Evolutionary conservation across 129 eudicot species (phyloP).

Genomic region (Flaveria brownii): DNA sequence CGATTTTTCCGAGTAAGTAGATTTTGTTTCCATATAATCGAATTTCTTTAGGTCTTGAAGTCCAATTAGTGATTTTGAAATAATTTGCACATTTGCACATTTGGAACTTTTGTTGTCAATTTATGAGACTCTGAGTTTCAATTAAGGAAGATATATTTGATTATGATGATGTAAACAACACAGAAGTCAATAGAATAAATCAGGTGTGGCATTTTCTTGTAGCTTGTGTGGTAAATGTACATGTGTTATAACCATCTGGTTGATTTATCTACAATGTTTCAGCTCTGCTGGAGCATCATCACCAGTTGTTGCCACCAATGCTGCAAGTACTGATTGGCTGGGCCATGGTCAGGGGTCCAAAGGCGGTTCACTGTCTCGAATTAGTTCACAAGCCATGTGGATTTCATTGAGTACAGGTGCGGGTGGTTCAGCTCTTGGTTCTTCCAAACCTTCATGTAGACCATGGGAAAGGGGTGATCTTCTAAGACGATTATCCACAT

Average conservation of each 20-base stretch:
- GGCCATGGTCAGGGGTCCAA: slow-evolving; percentile 86
- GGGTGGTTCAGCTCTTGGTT: slow-evolving; percentile 88
- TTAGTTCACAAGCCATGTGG: slow-evolving; percentile 70
- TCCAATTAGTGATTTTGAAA: slow-evolving; percentile 1
- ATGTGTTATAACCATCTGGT: slow-evolving; percentile 8
- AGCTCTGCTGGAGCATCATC: slow-evolving; percentile 98
- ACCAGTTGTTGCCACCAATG: slow-evolving; percentile 77
- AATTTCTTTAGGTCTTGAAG: background rate
- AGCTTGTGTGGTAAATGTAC: slow-evolving; percentile 1
- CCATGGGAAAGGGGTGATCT: slow-evolving; percentile 99
- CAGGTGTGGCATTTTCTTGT: background rate
- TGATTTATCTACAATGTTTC: slow-evolving; percentile 8
- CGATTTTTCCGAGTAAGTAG: background rate
- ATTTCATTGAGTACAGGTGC: slow-evolving; percentile 76
- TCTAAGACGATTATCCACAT: slow-evolving; percentile 79
- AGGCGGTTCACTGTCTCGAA: slow-evolving; percentile 69
- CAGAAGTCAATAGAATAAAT: background rate
- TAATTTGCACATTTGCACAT: background rate
- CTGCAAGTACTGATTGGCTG: slow-evolving; percentile 79
- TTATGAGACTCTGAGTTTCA: background rate
- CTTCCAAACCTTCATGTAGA: slow-evolving; percentile 91
- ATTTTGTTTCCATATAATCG: slow-evolving; percentile 21
- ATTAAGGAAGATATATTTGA: slow-evolving; percentile 3
- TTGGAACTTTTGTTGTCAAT: background rate
- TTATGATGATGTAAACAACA: background rate